Base-by-base conservation (phyloP, 108 stramenopile genomes). In the Fragilaria crotonensis region DNA sequence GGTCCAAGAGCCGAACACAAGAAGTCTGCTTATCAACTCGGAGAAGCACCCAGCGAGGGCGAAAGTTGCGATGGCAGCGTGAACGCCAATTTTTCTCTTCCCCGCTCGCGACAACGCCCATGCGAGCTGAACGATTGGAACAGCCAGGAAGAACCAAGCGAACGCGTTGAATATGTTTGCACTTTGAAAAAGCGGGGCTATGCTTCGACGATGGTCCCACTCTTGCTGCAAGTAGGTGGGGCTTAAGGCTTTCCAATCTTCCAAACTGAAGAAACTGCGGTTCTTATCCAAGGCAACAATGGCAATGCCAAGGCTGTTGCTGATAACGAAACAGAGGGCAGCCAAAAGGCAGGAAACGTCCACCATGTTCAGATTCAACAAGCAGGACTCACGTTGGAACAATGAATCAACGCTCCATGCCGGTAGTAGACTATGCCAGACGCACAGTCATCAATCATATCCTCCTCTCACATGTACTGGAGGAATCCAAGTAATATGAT, bases 71-170 rank as follows among this genome's bases (percentile, higher is more conserved):
- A 90, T 66, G 30, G 71, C 52, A 11, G 79, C 47, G 58, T 90
- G 88, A 1, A 70, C 25, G 11, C 77, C 69, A 45, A 84, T 52
- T 47, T 45, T 48, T 30, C 79, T 68, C 52, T 48, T 63, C 19
- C 83, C 83, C 19, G 79, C 76, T 9, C 49, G 57, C 46, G 66
- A 68, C 59, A 84, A 59, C 33, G 82, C 62, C 83, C 83, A 86
- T 7, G 80, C 70, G 30, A 71, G 33, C 30, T 90, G 83, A 1
- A 90, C 31, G 22, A 90, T 70, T 20, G 88, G 88, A 28, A 74
- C 68, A 0, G 67, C 56, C 32, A 90, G 59, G 33, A 70, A 75
- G 56, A 86, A 78, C 84, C 80, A 86, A 1, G 84, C 82, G 45
- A 86, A 5, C 47, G 60, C 47, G 59, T 81, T 70, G 36, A 82